Percentiles rank a stretch among this genome's conserved stretches.
Conservation (phyloP, 768 basidiomycete genomes). For the Mycena sanguinolenta region DNA sequence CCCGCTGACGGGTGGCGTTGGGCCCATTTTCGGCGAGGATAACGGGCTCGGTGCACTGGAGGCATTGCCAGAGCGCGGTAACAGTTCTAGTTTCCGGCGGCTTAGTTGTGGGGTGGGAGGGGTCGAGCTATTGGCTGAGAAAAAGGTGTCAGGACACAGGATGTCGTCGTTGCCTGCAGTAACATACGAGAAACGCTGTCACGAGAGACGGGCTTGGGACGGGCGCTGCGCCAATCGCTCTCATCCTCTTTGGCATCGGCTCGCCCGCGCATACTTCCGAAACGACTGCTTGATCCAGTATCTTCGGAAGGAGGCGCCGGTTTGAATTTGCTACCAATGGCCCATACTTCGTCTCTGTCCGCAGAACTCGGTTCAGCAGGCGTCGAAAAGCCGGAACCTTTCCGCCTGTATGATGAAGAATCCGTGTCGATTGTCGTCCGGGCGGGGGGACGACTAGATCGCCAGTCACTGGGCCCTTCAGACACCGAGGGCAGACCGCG, state of each 20-base stretch:
- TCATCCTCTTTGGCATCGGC: conserved; percentile 76
- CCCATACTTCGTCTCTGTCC: conserved; percentile 86
- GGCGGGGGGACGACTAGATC: conserved; percentile 60
- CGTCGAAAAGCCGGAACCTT: conserved; percentile 68
- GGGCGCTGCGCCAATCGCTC: conserved; percentile 77
- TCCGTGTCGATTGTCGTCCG: conserved; percentile 62
- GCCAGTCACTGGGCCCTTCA: conserved; percentile 79
- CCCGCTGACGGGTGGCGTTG: conserved; percentile 52
- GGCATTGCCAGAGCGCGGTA: conserved; percentile 79
- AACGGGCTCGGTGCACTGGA: conserved; percentile 82
- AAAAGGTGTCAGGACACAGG: conserved; percentile 30
- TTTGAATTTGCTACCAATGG: conserved; percentile 81
- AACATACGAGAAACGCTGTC: conserved; percentile 75
- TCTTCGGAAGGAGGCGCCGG: conserved; percentile 61
- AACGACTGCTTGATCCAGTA: conserved; percentile 51
- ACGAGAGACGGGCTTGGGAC: conserved; percentile 57
- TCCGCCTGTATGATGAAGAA: conserved; percentile 63
- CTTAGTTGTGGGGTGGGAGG: conserved; percentile 86
- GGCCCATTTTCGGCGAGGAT: conserved; percentile 80
- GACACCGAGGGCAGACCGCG: conserved; percentile 64
- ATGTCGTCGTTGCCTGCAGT: background rate
- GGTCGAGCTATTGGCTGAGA: conserved; percentile 75
- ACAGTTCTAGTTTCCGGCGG: conserved; percentile 86
- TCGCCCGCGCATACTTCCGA: conserved; percentile 64
- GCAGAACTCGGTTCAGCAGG: conserved; percentile 65